Base-by-base conservation (phyloP, 441 rosid genomes). In the Arabidopsis lyrata region DNA sequence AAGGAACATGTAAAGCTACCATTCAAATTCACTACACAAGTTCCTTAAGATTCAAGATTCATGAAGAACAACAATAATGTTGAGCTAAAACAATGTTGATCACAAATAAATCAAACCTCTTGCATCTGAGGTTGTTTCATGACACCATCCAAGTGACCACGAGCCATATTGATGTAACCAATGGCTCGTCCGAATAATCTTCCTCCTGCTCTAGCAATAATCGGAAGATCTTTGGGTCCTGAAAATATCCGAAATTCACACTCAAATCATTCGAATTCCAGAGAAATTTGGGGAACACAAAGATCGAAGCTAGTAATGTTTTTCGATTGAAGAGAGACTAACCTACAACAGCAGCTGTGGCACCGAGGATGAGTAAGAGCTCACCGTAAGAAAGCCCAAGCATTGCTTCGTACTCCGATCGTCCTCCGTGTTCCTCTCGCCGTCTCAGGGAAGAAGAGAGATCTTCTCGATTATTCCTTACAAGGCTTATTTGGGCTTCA, bases 81-180 rank as follows among this genome's bases (percentile, higher is more conserved):
- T 45, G 52, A 45, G n/a, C 44, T 63, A 0, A 15, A 44, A 22
- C 57, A 47, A 58, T 69, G 38, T 9, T 38, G 22, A 36, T 36
- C 16, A 44, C 55, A 7, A 59, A 52, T 9, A 63, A 27, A n/a
- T 22, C 9, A n/a, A 38, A 94, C 99, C 97, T 89, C 92, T 15
- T 85, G 94, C 81, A 88, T 92, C 80, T 94, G 94, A 77, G 99
- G 81, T 80, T 90, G 95, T 72, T 92, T 92, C 99, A 92, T 86
- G 56, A 86, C 87, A 75, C 75, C 81, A 31, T 92, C 94, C 14
- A 94, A 83, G 59, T 92, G 97, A 14, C 97, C 91, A 74, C 99
- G 97, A 59, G 91, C 95, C 78, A 90, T 57, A 59, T 90, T 97
- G 35, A 94, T 95, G 60, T 89, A 94, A 1, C 95, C 95, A 54